These are phyloP conservation scores for Citrus hindsii DNA, from an alignment of 345 rosid species.

Conservation along the genomic window DNA sequence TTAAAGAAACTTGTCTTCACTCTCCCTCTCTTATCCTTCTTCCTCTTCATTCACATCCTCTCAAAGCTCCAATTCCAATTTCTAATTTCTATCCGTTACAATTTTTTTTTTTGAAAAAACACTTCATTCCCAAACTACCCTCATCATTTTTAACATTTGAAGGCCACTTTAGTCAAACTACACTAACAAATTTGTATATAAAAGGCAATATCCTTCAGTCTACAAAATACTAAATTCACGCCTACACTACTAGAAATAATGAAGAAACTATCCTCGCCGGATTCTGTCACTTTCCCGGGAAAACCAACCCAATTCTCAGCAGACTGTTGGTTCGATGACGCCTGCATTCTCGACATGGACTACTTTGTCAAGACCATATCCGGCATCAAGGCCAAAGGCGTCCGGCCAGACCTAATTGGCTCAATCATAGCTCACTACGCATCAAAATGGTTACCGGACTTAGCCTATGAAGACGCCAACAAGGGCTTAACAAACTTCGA, in stretches of 20 bases:
- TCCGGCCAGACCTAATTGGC: constrained; percentile 74
- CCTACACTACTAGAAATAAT: constrained; percentile 11
- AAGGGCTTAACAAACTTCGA: constrained; percentile 20
- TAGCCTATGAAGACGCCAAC: constrained; percentile 25
- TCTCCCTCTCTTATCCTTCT: constrained; percentile 19
- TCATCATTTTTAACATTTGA: not conserved
- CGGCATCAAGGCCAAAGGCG: constrained; percentile 75
- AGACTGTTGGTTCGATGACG: constrained; percentile 61
- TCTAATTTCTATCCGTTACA: not conserved
- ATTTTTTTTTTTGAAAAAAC: no score
- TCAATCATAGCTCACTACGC: constrained; percentile 80
- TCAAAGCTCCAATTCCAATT: not conserved
- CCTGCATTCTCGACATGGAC: constrained; percentile 75
- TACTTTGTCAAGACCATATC: constrained; percentile 71
- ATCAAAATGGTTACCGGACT: constrained; percentile 85
- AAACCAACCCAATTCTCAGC: constrained; percentile 29
- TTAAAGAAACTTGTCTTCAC: constrained; percentile 25
- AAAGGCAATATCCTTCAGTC: not conserved
- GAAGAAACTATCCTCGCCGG: constrained; percentile 42
- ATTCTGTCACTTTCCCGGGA: constrained; percentile 29
- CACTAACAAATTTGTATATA: not conserved
- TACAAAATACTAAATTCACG: not conserved
- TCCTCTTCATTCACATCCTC: constrained; percentile 10
- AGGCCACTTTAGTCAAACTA: not conserved
- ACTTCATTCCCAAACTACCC: constrained; percentile 4